Percentiles rank a stretch among this genome's conserved stretches.
Conservation (phyloP, 805 yeast genomes). For the Wickerhamomyces pijperi region DNA sequence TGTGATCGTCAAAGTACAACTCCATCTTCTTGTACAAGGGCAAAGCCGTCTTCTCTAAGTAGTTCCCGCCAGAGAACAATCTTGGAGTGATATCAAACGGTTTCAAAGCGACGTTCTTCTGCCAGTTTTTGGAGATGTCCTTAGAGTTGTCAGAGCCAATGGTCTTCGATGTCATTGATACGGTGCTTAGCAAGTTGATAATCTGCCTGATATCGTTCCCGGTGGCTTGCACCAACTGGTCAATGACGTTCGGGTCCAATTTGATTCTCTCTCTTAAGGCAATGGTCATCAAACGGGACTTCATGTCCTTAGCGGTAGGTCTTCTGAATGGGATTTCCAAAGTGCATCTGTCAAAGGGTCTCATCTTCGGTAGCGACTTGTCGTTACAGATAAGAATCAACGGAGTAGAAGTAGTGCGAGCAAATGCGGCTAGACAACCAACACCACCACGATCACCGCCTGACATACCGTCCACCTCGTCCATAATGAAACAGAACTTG, state of each 20-base stretch:
- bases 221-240: conserved; percentile 75
- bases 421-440: conserved; percentile 81
- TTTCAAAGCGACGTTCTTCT: conserved; percentile 79
- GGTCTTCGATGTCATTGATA: conserved; percentile 56
- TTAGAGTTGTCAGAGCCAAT: conserved; percentile 57
- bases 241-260: conserved; percentile 70
- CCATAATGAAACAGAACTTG: conserved; percentile 83
- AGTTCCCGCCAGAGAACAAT: conserved; percentile 50
- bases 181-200: conserved; percentile 79
- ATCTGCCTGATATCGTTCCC: conserved; percentile 91
- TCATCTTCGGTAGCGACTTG: conserved; percentile 84
- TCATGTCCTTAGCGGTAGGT: conserved; percentile 74
- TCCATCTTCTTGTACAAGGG: conserved; percentile 75
- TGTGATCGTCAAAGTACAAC: conserved; percentile 87
- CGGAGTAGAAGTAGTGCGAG: conserved; percentile 79
- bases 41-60: conserved; percentile 38
- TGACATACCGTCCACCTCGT: conserved; percentile 99
- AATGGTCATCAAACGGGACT: conserved; percentile 80
- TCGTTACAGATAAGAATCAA: conserved; percentile 92
- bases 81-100: conserved; percentile 83
- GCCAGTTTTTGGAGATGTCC: conserved; percentile 61
- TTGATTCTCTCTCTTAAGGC: conserved; percentile 77
- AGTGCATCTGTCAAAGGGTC: conserved; percentile 82
- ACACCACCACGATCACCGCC: conserved; percentile 99
- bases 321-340: conserved; percentile 75